Evolutionary conservation across 108 stramenopile genomes (phyloP).

Genomic region (Nitzschia sp.): DNA sequence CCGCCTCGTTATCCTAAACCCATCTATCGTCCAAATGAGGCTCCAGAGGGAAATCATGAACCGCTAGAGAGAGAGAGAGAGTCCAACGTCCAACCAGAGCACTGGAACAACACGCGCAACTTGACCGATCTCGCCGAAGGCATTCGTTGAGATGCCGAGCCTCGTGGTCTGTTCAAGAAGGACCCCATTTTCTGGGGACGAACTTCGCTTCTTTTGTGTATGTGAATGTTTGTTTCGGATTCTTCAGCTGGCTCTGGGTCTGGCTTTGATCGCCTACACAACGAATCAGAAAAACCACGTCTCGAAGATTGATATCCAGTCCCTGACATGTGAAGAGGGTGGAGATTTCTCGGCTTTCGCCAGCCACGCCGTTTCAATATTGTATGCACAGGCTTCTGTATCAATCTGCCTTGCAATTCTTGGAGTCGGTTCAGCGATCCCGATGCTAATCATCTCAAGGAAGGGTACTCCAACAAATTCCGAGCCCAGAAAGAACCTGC

Average conservation of each 20-base stretch:
- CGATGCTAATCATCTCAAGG: slow-evolving; percentile 1
- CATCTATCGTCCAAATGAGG: no score
- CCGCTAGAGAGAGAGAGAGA: no score
- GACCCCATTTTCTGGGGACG: slow-evolving; percentile 15
- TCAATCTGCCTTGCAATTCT: slow-evolving; percentile 4
- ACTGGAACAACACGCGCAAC: no score
- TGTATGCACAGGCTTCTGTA: not conserved
- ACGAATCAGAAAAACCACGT: not conserved
- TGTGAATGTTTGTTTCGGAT: not conserved
- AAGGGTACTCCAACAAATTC: slow-evolving; percentile 20
- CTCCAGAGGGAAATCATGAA: no score
- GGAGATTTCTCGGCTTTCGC: slow-evolving; percentile 1
- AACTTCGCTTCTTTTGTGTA: slow-evolving; percentile 7
- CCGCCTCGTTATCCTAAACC: no score
- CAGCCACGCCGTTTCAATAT: not conserved
- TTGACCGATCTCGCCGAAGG: no score
- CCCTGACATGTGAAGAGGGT: slow-evolving; percentile 8
- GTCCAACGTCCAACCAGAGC: no score
- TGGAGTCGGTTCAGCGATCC: not conserved
- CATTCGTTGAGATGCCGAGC: slow-evolving; percentile 10
- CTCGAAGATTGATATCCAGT: no score
- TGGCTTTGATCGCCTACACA: not conserved
- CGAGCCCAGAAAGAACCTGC: slow-evolving; percentile 4
- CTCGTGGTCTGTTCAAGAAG: not conserved
- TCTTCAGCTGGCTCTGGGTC: slow-evolving; percentile 6